Percentiles rank a stretch among this genome's conserved stretches.
Evolutionary conservation across 208 protist species (phyloP).

Genomic region (Blechomonas ayalai): DNA sequence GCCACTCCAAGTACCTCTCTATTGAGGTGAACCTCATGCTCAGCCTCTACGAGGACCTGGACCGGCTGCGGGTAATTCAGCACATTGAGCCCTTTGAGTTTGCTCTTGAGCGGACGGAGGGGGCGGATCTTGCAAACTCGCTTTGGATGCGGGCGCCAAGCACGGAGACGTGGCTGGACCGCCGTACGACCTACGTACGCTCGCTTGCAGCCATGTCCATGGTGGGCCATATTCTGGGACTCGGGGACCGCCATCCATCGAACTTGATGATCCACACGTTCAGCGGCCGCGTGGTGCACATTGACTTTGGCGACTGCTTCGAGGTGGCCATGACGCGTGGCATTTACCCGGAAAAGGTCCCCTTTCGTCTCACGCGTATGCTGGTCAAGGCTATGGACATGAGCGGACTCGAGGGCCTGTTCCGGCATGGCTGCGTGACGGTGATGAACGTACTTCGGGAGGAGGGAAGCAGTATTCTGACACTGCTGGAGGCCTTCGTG

Average conservation of each 20-base stretch:
- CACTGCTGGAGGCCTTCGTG: constrained; percentile 99
- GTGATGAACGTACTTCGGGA: constrained; percentile 98
- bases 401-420: constrained; percentile 98
- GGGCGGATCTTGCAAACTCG: constrained; percentile 93
- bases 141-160: constrained; percentile 97
- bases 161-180: constrained; percentile 97
- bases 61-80: constrained; percentile 96
- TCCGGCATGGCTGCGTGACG: constrained; percentile 95
- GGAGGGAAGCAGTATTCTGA: constrained; percentile 98
- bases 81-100: constrained; percentile 98
- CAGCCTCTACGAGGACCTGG: constrained; percentile 88
- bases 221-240: constrained; percentile 97
- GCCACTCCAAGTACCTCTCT: constrained; percentile 76
- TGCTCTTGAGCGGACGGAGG: constrained; percentile 93
- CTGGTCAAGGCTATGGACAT: constrained; percentile 99
- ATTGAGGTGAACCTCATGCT: constrained; percentile 91
- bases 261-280: constrained; percentile 99
- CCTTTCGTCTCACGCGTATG: constrained; percentile 99
- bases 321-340: constrained; percentile 97
- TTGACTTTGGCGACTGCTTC: constrained; percentile 99
- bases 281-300: constrained; percentile 99
- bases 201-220: constrained; percentile 99
- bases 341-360: constrained; percentile 98
- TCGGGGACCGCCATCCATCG: constrained; percentile 99
- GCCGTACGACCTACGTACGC: constrained; percentile 98